Percentiles rank a stretch among this genome's conserved stretches.
Conservation (phyloP, 345 rosid species). For the Garcia nutans region DNA sequence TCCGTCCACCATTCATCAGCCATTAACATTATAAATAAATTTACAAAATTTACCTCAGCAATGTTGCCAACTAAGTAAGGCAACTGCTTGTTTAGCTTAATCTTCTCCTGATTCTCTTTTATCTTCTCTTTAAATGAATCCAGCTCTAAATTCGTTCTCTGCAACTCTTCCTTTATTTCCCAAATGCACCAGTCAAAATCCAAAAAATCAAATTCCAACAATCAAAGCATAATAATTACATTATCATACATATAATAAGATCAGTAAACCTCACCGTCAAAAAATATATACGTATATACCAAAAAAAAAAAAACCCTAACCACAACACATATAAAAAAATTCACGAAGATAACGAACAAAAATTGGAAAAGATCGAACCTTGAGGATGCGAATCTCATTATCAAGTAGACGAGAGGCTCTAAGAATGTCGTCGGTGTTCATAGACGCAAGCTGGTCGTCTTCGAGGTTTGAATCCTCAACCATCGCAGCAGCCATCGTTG, state of each 20-base stretch:
- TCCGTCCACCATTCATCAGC: too few relatives aligned
- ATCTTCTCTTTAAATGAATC: conserved; percentile 92
- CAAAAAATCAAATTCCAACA: not conserved
- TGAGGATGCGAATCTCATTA: conserved; percentile 83
- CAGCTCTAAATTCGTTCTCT: conserved; percentile 76
- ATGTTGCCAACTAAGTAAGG: conserved; percentile 99
- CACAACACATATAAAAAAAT: not conserved
- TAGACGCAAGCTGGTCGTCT: conserved; percentile 78
- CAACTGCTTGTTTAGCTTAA: conserved; percentile 95
- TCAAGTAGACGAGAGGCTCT: conserved; percentile 92
- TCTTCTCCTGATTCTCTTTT: conserved; percentile 98
- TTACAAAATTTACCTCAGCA: conserved; percentile 62
- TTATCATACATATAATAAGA: too few relatives aligned
- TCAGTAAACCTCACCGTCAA: too few relatives aligned
- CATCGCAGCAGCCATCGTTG: conserved; percentile 79
- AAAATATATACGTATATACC: too few relatives aligned
- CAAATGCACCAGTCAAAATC: not conserved
- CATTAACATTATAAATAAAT: too few relatives aligned
- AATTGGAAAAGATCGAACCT: conserved; percentile 42
- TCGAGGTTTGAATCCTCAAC: conserved; percentile 78
- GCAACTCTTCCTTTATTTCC: conserved; percentile 73
- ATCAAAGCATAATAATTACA: not conserved
- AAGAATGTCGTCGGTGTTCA: conserved; percentile 79
- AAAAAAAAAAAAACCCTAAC: not conserved
- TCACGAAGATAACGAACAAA: not conserved